A percentile compares a stretch with the other conserved stretches of the same genome.
Conservation (phyloP, 139 green algal species). For the Picochlorum costavermella region DNA sequence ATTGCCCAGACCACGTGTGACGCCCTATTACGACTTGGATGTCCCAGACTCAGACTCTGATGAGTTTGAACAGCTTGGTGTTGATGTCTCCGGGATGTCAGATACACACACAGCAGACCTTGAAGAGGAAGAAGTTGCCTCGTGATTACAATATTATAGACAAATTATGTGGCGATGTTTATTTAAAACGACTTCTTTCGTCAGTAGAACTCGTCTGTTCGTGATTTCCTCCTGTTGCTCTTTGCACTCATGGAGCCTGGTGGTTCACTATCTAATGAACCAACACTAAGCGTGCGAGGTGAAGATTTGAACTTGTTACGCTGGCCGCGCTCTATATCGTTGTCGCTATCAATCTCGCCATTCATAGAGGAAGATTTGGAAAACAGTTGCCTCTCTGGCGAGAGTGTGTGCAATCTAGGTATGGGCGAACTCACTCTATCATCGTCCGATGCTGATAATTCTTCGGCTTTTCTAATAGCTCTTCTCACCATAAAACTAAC, state of each 20-base stretch:
- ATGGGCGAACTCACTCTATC: not conserved
- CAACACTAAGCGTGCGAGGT: not conserved
- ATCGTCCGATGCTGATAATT: not conserved
- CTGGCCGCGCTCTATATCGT: too few species aligned
- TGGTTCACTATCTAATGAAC: slow-evolving; percentile 20
- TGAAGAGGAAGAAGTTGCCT: too few species aligned
- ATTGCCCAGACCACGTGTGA: slow-evolving; percentile 37
- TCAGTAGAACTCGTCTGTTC: too few species aligned
- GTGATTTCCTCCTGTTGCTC: too few species aligned
- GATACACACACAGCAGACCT: too few species aligned
- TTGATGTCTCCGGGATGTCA: slow-evolving; percentile 24
- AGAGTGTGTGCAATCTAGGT: not conserved
- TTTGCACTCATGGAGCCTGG: not conserved
- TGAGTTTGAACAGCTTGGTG: slow-evolving; percentile 28
- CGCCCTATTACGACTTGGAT: slow-evolving; percentile 34
- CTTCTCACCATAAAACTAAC: slow-evolving; percentile 16
- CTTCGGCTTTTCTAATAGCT: slow-evolving; percentile 16
- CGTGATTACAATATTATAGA: too few species aligned
- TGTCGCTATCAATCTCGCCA: too few species aligned
- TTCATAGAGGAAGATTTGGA: too few species aligned
- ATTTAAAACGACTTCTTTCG: too few species aligned
- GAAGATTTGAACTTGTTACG: too few species aligned
- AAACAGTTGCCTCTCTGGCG: not conserved
- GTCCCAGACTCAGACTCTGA: slow-evolving; percentile 38
- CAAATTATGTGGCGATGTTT: too few species aligned